phyloP scores from a whole-genome alignment of 176 grass and related monocot species.

The Carex littledalei region DNA sequence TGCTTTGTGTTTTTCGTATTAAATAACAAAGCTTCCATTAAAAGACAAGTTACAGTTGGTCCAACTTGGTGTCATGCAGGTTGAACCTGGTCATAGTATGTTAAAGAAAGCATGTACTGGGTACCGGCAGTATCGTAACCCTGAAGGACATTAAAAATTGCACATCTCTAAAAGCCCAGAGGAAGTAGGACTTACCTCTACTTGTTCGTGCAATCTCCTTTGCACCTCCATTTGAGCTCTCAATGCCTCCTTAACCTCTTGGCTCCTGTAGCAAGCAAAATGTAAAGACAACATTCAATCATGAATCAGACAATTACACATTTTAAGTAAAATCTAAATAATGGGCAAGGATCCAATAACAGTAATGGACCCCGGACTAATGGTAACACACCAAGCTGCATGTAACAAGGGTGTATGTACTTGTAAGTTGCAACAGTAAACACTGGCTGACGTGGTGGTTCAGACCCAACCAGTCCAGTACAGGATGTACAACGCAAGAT shows the following conservation, averaged over 20 bases:
- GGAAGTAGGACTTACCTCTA: constrained; percentile 51
- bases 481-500: neutral
- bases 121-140: neutral
- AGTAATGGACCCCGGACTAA: neutral
- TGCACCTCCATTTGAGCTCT: constrained; percentile 96
- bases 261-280: constrained; percentile 24
- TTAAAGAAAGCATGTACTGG: neutral
- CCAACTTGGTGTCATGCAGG: neutral
- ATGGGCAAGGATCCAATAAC: neutral
- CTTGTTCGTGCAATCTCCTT: constrained; percentile 95
- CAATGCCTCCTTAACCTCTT: constrained; percentile 44
- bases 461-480: neutral
- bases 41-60: neutral
- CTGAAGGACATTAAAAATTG: neutral
- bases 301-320: neutral
- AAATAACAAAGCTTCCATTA: neutral
- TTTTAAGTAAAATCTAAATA: neutral
- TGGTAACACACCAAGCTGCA: neutral
- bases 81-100: neutral
- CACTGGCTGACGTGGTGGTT: neutral
- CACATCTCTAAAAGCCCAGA: neutral
- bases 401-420: neutral
- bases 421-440: neutral
- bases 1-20: neutral
- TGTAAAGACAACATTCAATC: constrained; percentile 16